These are phyloP conservation scores for Macrotyloma uniflorum DNA, from an alignment of 306 rosid species.

Conservation along the genomic window DNA sequence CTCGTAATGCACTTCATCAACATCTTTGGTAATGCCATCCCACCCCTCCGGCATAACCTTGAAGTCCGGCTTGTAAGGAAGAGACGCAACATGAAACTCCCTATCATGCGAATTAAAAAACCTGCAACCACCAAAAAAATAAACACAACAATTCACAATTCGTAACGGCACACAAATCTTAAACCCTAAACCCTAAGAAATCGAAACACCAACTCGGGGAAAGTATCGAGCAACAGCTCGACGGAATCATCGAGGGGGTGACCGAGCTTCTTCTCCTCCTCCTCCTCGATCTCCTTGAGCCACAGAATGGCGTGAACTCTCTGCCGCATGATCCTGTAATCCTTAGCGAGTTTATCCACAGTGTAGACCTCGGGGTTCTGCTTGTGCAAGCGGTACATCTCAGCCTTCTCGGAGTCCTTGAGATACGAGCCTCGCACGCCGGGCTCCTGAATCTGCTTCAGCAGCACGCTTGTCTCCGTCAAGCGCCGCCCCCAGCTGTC, in stretches of 20 bases:
- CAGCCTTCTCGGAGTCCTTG: slow-evolving; percentile 86
- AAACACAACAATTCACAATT: not conserved
- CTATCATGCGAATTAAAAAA: slow-evolving; percentile 86
- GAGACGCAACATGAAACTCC: slow-evolving; percentile 96
- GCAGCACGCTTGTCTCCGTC: slow-evolving; percentile 51
- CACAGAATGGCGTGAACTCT: slow-evolving; percentile 96
- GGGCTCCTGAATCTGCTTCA: slow-evolving; percentile 84
- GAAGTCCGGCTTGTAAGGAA: slow-evolving; percentile 91
- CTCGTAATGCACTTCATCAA: slow-evolving; percentile 93
- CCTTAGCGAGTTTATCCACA: slow-evolving; percentile 79
- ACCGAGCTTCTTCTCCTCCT: slow-evolving; percentile 82
- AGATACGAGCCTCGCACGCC: slow-evolving; percentile 89
- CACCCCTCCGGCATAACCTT: slow-evolving; percentile 99
- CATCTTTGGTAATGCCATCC: slow-evolving; percentile 91
- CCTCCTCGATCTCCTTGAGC: slow-evolving; percentile 88
- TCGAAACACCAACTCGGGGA: slow-evolving; percentile 66
- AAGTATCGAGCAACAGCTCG: slow-evolving; percentile 81
- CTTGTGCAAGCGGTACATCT: slow-evolving; percentile 81
- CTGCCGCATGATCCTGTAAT: slow-evolving; percentile 93
- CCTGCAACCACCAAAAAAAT: slow-evolving; percentile 44
- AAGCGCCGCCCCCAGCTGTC: slow-evolving; percentile 67
- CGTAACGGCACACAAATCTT: not conserved
- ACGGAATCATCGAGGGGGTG: slow-evolving; percentile 85
- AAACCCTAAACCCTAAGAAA: not conserved
- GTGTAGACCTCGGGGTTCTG: slow-evolving; percentile 76